These are phyloP conservation scores for Triticum dicoccoides DNA, from an alignment of 176 grass and related monocot genomes.

Conservation along the genomic window DNA sequence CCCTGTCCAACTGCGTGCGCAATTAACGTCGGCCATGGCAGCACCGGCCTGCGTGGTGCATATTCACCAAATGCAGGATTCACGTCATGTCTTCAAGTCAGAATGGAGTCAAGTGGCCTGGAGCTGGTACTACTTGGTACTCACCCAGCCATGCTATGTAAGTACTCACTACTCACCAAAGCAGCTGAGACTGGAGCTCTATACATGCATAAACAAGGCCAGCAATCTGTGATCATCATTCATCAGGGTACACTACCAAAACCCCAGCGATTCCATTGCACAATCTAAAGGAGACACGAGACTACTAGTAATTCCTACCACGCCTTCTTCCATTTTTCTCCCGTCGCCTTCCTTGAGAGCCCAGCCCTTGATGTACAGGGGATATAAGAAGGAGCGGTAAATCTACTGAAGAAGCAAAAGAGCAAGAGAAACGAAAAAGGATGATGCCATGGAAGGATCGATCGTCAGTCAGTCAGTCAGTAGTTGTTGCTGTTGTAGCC, in stretches of 20 bases:
- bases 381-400: neutral
- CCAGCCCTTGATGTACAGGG: neutral
- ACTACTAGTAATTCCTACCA: constrained; percentile 12
- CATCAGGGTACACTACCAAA: constrained; percentile 24
- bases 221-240: neutral
- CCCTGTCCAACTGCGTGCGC: too few species aligned
- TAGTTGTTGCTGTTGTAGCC: constrained; percentile 58
- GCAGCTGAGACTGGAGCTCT: neutral
- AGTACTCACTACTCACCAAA: neutral
- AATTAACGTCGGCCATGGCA: too few species aligned
- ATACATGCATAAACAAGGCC: neutral
- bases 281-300: constrained; percentile 7
- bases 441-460: neutral
- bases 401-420: too few species aligned
- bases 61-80: too few species aligned
- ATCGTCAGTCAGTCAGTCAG: neutral
- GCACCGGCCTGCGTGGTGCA: too few species aligned
- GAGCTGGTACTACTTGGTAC: too few species aligned
- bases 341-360: constrained; percentile 10
- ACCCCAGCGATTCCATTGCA: constrained; percentile 10
- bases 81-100: too few species aligned
- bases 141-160: too few species aligned
- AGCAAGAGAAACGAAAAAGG: too few species aligned
- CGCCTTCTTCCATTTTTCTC: neutral
- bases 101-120: too few species aligned